Evolutionary conservation across 2,329 filamentous ascomycete genomes (phyloP), one percentile per base, ranked within the genome.

Genomic region (Aspergillaceae sp.): DNA sequence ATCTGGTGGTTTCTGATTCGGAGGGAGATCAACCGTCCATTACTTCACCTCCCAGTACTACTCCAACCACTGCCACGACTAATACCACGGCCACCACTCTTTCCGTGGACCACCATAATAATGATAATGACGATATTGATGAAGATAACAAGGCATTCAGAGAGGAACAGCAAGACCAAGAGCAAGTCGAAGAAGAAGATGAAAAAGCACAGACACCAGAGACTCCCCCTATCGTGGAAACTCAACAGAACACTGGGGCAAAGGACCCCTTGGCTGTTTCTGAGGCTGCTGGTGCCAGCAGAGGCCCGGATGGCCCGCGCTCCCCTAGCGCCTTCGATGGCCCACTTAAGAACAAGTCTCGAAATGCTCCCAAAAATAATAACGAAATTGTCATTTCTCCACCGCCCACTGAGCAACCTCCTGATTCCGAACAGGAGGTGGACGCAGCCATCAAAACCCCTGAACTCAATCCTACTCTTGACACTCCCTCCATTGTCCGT

Each of bases 301-400:
- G 59, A 46, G 48, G 56, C 56, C 58, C 60, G 48, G 55, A 54
- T 47, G 55, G 56, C 51, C 52, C 57, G 55, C 53, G 56, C 52
- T 56, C 57, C 53, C 50, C 61, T 61, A 63, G 60, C 54, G 60
- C 55, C 52, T 44, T 52, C 46, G 52, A 59, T 43, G 56, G 55
- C 48, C 59, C 62, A 61, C 61, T 53, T 50, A 47, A 53, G 53
- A 52, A 49, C 45, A 49, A 56, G 45, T 51, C 55, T 49, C 45
- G 54, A 50, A 55, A 53, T 43, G 49, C 51, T 51, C 49, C 56
- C 48, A 53, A 53, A 41, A 48, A 48, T 50, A 53, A 53, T 40
- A 48, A 48, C 50, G 54, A 58, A 54, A 56, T 54, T 56, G 49
- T 51, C 45, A 51, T 49, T 41, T 45, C 51, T 52, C 47, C 50